Evolutionary conservation across 192 early-diverging fungal species (phyloP).

Genomic region (Mortierella alpina): DNA sequence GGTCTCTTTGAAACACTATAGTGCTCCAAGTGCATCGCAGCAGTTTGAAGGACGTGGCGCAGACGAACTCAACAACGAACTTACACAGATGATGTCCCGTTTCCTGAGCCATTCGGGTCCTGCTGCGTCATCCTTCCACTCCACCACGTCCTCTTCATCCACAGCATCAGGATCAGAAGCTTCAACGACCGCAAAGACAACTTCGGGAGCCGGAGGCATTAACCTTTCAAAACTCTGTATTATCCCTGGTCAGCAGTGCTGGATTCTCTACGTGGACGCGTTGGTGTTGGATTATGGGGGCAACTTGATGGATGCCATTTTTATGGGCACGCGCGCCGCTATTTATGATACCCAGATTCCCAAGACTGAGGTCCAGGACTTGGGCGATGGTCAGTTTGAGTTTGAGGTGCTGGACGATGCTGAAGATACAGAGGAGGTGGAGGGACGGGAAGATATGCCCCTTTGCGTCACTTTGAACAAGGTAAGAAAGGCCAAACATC

Average conservation of each 20-base stretch:
- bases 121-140: too few relatives aligned
- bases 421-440: slow-evolving; percentile 83
- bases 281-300: slow-evolving; percentile 92
- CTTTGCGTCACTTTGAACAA: slow-evolving; percentile 87
- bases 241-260: slow-evolving; percentile 89
- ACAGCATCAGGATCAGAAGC: slow-evolving; percentile 13
- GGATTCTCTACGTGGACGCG: slow-evolving; percentile 92
- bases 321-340: slow-evolving; percentile 88
- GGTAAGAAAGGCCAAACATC: slow-evolving; percentile 48
- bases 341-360: slow-evolving; percentile 90
- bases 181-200: not conserved
- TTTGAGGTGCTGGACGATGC: slow-evolving; percentile 94
- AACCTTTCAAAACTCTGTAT: slow-evolving; percentile 90
- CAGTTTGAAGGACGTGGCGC: slow-evolving; percentile 82
- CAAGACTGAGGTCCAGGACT: slow-evolving; percentile 82
- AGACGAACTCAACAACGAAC: slow-evolving; percentile 87
- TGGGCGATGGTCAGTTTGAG: slow-evolving; percentile 84
- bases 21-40: slow-evolving; percentile 85
- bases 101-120: slow-evolving; percentile 67
- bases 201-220: slow-evolving; percentile 78
- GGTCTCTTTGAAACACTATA: slow-evolving; percentile 7
- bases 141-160: slow-evolving; percentile 6
- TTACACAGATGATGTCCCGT: slow-evolving; percentile 85
- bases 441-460: slow-evolving; percentile 85
- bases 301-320: slow-evolving; percentile 86